These are phyloP conservation scores for Lepidium didymum DNA, from an alignment of 345 rosid species.

Conservation along the genomic window DNA sequence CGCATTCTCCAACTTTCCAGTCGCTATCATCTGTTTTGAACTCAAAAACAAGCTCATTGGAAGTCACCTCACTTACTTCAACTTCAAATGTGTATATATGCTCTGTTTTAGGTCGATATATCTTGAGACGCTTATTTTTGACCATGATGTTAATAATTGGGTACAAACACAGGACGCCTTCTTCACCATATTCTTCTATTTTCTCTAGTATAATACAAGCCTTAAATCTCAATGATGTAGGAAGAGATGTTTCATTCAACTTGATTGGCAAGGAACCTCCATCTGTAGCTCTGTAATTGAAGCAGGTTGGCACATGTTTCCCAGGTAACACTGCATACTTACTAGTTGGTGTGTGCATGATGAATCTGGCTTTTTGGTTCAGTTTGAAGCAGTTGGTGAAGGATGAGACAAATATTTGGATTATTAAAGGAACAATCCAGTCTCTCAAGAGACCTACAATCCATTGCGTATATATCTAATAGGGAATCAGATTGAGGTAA, in stretches of 20 bases:
- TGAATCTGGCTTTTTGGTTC: background rate
- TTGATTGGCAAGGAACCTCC: background rate
- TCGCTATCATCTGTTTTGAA: background rate
- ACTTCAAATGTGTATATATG: background rate
- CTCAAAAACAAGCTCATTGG: background rate
- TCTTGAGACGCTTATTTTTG: background rate
- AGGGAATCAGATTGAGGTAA: background rate
- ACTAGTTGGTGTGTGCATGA: background rate
- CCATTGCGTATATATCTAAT: fast-evolving
- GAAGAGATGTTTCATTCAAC: background rate
- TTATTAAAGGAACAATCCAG: background rate
- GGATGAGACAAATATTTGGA: background rate
- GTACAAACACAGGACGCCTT: too few relatives aligned
- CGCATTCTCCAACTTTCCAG: background rate
- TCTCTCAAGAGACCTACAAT: background rate
- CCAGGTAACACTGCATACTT: background rate
- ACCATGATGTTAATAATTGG: background rate
- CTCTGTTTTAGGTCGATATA: background rate
- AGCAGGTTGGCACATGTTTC: background rate
- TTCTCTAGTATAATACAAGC: background rate
- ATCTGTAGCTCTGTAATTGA: background rate
- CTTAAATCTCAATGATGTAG: background rate
- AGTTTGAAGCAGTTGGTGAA: background rate
- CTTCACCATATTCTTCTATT: too few relatives aligned
- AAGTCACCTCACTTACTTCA: background rate